phyloP scores from a whole-genome alignment of 768 basidiomycete genomes.

The Mycena floridula region DNA sequence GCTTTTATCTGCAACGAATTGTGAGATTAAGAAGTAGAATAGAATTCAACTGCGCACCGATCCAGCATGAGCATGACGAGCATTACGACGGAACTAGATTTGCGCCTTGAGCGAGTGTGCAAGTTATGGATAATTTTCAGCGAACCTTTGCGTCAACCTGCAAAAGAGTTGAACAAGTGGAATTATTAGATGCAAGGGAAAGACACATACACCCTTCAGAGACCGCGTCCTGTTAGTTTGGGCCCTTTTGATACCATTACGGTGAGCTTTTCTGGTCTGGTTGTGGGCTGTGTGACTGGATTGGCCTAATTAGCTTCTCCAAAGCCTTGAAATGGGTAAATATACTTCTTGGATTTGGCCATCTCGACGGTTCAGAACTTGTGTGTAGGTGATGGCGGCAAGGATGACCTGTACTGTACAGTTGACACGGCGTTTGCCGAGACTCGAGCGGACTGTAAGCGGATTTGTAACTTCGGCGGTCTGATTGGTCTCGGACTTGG shows the following conservation, averaged over 20 bases:
- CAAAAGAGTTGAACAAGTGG: conserved; percentile 5
- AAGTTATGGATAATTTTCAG: conserved; percentile 6
- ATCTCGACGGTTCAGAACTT: conserved; percentile 45
- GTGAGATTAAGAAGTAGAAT: no score
- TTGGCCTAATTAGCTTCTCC: conserved; percentile 7
- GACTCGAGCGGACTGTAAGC: no score
- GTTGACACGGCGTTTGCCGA: no score
- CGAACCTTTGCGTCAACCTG: conserved; percentile 80
- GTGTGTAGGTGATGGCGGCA: neutral
- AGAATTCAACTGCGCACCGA: conserved; percentile 45
- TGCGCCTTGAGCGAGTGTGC: conserved; percentile 6
- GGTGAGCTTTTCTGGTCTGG: conserved; percentile 95
- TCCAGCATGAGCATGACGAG: conserved; percentile 63
- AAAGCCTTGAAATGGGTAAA: conserved; percentile 7
- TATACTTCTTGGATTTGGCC: conserved; percentile 99
- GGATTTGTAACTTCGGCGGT: no score
- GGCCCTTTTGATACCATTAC: conserved; percentile 93
- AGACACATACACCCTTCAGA: conserved; percentile 75
- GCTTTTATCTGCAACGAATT: no score
- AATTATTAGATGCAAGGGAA: conserved; percentile 3
- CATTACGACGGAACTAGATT: conserved; percentile 78
- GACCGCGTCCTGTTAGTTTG: conserved; percentile 68
- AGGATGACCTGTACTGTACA: no score
- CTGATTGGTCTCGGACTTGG: no score
- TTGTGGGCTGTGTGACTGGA: conserved; percentile 89